These are phyloP conservation scores for Claviceps maximensis DNA, from an alignment of 2,329 filamentous ascomycete species.

Conservation along the genomic window DNA sequence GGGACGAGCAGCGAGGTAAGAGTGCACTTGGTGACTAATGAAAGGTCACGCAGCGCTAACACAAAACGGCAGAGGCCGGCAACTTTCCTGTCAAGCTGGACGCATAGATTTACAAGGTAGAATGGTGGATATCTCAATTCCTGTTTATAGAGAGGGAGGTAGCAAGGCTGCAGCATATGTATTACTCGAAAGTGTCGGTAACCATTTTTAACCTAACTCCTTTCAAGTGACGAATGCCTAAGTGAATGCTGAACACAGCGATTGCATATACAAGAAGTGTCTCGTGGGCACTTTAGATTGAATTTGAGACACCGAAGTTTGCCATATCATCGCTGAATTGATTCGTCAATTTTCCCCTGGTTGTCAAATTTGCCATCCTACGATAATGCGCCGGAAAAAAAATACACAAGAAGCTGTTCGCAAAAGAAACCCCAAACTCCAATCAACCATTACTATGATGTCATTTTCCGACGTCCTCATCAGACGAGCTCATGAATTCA, in stretches of 20 bases:
- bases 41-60: conserved; percentile 12
- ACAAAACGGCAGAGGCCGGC: conserved; percentile 41
- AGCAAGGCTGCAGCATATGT: conserved; percentile 24
- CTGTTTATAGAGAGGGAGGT: conserved; percentile 16
- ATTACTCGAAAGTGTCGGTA: conserved; percentile 20
- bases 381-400: not conserved
- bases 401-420: not conserved
- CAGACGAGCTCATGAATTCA: conserved; percentile 56
- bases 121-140: conserved; percentile 10
- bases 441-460: not conserved
- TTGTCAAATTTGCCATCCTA: not conserved
- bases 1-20: conserved; percentile 94
- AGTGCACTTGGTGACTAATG: conserved; percentile 9
- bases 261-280: not conserved
- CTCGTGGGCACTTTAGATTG: not conserved
- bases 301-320: not conserved
- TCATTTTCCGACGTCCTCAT: conserved; percentile 33
- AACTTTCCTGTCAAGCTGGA: conserved; percentile 57
- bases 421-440: not conserved
- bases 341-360: not conserved
- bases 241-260: conserved; percentile 3
- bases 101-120: conserved; percentile 28
- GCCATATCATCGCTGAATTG: not conserved
- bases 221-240: conserved; percentile 4
- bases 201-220: conserved; percentile 8